phyloP scores from a whole-genome alignment of 805 yeast species.

The Candida maris region DNA sequence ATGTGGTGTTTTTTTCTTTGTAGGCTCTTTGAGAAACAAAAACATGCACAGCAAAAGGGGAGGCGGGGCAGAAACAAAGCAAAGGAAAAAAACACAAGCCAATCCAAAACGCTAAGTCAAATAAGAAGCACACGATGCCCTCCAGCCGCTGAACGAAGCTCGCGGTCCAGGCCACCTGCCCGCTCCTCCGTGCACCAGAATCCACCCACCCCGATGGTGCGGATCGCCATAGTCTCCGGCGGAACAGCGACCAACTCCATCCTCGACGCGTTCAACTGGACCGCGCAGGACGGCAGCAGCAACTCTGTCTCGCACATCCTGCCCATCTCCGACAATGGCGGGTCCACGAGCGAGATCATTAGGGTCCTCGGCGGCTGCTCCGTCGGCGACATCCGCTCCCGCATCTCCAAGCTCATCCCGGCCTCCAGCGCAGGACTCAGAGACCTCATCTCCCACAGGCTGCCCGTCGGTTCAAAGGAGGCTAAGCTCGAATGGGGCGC shows the following conservation, averaged over 20 bases:
- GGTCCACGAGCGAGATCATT: slow-evolving; percentile 85
- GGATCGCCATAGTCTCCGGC: slow-evolving; percentile 54
- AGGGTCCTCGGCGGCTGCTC: slow-evolving; percentile 93
- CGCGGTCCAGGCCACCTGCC: too few species aligned
- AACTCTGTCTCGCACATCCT: slow-evolving; percentile 54
- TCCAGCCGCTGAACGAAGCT: too few species aligned
- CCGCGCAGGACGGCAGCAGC: slow-evolving; percentile 25
- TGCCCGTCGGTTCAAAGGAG: slow-evolving; percentile 40
- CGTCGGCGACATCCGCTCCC: slow-evolving; percentile 84
- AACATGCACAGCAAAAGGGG: too few species aligned
- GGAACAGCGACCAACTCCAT: slow-evolving; percentile 87
- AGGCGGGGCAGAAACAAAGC: too few species aligned
- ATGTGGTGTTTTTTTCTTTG: too few species aligned
- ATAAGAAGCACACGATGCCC: too few species aligned
- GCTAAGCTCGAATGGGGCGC: slow-evolving; percentile 75
- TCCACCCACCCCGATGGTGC: too few species aligned
- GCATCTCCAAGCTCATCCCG: slow-evolving; percentile 73
- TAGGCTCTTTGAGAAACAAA: too few species aligned
- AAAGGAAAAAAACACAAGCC: too few species aligned
- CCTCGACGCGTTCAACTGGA: slow-evolving; percentile 50
- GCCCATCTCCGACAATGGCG: slow-evolving; percentile 92
- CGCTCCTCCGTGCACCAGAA: too few species aligned
- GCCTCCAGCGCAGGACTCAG: slow-evolving; percentile 38
- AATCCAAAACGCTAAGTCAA: too few species aligned
- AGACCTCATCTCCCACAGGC: slow-evolving; percentile 44